Percentiles rank a stretch among this genome's conserved stretches.
phyloP scores from a whole-genome alignment of 345 rosid species.

The Syzygium grande region DNA sequence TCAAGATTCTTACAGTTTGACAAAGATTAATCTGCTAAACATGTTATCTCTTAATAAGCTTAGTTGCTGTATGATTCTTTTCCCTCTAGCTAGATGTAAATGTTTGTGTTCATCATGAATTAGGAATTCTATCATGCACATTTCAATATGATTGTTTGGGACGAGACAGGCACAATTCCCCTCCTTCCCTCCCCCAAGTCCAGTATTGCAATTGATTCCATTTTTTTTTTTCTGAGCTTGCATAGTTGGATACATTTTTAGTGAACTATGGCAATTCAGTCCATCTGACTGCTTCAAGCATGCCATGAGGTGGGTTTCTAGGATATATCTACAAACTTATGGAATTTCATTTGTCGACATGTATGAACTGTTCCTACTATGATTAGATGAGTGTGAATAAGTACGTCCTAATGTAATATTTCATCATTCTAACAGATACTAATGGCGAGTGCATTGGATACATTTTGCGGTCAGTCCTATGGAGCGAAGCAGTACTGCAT shows the following conservation, averaged over 20 bases:
- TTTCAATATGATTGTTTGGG: neutral
- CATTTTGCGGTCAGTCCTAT: neutral
- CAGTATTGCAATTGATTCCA: neutral
- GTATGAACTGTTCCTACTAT: neutral
- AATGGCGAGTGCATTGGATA: neutral
- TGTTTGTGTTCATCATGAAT: neutral
- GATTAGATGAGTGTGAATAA: neutral
- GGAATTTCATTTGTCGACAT: neutral
- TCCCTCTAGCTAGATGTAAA: neutral
- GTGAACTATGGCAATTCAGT: neutral
- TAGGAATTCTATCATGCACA: neutral
- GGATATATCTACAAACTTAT: neutral
- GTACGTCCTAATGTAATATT: neutral
- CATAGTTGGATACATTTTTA: neutral
- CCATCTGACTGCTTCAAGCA: neutral
- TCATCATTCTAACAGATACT: constrained; percentile 4
- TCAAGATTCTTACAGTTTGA: neutral
- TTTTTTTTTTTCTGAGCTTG: neutral
- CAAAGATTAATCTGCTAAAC: neutral
- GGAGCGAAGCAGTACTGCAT: neutral
- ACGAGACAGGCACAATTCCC: neutral
- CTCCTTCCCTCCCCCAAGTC: neutral
- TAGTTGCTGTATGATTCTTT: neutral
- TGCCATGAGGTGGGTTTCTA: neutral
- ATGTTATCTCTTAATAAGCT: neutral